These are phyloP conservation scores for Colletotrichum gloeosporioides DNA, from an alignment of 2,329 filamentous ascomycete species.

Conservation along the genomic window DNA sequence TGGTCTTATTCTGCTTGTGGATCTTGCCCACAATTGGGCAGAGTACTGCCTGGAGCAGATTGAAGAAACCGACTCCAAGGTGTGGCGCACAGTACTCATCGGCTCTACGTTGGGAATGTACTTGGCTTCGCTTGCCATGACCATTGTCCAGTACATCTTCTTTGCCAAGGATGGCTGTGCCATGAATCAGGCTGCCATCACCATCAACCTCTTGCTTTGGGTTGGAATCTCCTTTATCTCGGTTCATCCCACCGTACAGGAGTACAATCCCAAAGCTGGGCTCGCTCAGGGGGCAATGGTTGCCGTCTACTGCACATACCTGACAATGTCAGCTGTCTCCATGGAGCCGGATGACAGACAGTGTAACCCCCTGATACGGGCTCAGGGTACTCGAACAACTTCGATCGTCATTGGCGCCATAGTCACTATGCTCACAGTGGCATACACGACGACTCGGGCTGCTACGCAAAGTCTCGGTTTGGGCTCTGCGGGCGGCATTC, in stretches of 20 bases:
- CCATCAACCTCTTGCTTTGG: conserved; percentile 88
- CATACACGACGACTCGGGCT: conserved; percentile 95
- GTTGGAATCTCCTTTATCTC: conserved; percentile 82
- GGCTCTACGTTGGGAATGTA: conserved; percentile 96
- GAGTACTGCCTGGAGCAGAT: conserved; percentile 96
- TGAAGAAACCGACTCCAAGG: conserved; percentile 81
- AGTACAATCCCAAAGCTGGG: conserved; percentile 90
- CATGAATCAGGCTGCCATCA: conserved; percentile 97
- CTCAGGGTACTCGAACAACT: conserved; percentile 85
- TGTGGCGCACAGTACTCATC: conserved; percentile 88
- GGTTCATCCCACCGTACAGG: conserved; percentile 88
- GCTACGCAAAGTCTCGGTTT: conserved; percentile 88
- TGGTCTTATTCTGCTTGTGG: conserved; percentile 89
- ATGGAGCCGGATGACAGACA: conserved; percentile 96
- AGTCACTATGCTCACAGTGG: conserved; percentile 94
- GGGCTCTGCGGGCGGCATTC: conserved; percentile 63
- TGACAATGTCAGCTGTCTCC: conserved; percentile 96
- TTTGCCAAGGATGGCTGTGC: conserved; percentile 82
- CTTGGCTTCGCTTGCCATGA: conserved; percentile 88
- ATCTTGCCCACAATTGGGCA: conserved; percentile 95
- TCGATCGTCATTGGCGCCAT: conserved; percentile 92
- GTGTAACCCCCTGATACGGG: conserved; percentile 90
- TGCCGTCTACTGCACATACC: conserved; percentile 96
- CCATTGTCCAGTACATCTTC: conserved; percentile 95
- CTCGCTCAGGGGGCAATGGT: conserved; percentile 98